A percentile compares a stretch with the other conserved stretches of the same genome.
Evolutionary conservation across 257 asterid species (phyloP).

Genomic region (Datura wrightii): DNA sequence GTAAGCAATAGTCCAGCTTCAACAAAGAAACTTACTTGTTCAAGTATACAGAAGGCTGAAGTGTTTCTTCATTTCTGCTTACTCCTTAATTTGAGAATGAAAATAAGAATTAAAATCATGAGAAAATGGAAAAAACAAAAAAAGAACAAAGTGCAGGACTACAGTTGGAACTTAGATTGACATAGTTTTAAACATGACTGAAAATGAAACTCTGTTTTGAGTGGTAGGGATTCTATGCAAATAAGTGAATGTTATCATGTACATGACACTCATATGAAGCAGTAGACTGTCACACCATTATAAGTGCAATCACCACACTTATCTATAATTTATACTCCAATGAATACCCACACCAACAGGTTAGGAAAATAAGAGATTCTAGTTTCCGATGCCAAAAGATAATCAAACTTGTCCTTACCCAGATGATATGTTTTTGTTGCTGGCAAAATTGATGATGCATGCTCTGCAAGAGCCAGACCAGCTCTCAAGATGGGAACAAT

Average conservation of each 20-base stretch:
- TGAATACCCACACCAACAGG: constrained; percentile 3
- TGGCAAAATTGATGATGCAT: constrained; percentile 86
- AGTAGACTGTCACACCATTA: background rate
- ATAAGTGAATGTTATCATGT: background rate
- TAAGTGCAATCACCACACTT: constrained; percentile 3
- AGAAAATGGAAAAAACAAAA: constrained; percentile 25
- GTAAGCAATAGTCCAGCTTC: constrained; percentile 13
- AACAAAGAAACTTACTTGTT: constrained; percentile 72
- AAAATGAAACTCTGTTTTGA: constrained; percentile 13
- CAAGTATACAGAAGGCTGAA: constrained; percentile 84
- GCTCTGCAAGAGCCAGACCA: constrained; percentile 97
- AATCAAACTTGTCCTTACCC: constrained; percentile 52
- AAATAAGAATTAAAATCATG: constrained; percentile 32
- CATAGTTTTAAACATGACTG: background rate
- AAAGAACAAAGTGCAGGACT: background rate
- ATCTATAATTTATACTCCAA: background rate
- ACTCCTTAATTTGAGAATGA: constrained; percentile 56
- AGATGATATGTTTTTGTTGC: constrained; percentile 84
- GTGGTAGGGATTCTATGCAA: background rate
- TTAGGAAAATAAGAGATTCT: background rate
- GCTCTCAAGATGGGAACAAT: constrained; percentile 97
- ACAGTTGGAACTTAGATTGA: background rate
- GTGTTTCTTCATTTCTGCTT: constrained; percentile 89
- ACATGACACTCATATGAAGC: background rate
- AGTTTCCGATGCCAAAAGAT: background rate